Conservation (phyloP, 345 rosid species). For the Erucastrum elatum region DNA sequence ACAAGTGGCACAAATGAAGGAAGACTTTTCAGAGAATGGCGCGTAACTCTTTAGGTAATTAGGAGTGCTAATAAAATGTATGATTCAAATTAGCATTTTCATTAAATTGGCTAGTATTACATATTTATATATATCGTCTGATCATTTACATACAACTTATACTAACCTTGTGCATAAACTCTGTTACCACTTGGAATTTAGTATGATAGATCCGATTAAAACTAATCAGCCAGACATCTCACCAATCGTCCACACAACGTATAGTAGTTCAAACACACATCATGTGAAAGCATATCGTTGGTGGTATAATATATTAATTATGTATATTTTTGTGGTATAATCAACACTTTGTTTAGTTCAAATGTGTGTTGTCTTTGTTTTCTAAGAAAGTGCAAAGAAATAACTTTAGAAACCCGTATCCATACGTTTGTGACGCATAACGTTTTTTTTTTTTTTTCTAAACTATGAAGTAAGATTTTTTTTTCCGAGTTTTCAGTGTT, state of each 20-base stretch:
- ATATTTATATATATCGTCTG: too few species aligned
- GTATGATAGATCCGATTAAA: background rate
- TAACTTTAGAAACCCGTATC: background rate
- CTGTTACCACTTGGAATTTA: background rate
- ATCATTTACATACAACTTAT: background rate
- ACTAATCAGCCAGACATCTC: background rate
- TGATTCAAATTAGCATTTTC: background rate
- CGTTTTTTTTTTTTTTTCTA: background rate
- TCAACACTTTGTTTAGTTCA: background rate
- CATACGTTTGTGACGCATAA: slow-evolving; percentile 11
- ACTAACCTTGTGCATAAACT: background rate
- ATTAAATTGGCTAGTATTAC: background rate
- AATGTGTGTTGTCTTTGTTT: background rate
- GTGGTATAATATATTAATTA: too few species aligned
- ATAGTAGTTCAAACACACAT: background rate
- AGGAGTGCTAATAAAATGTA: background rate
- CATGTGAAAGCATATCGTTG: background rate
- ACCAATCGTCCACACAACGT: background rate
- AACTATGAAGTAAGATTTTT: background rate
- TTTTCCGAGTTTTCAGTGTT: background rate
- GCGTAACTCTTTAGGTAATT: background rate
- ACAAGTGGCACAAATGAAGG: background rate
- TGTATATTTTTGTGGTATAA: background rate
- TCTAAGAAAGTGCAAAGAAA: slow-evolving; percentile 6
- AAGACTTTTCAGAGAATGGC: background rate